Conservation (phyloP, 2,329 filamentous ascomycete species). For the Paecilomyces sp. region DNA sequence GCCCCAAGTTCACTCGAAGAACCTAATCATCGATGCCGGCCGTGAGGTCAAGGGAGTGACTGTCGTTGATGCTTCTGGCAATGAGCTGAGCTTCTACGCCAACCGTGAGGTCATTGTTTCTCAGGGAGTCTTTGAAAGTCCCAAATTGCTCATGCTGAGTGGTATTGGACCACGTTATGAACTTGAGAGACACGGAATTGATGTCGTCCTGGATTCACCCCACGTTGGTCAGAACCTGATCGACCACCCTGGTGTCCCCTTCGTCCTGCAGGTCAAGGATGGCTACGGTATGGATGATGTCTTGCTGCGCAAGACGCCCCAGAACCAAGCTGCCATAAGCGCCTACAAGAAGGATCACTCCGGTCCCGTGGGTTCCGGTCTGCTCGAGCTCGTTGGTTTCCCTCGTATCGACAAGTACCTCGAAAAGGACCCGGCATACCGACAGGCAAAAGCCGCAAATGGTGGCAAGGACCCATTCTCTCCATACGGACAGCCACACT, state of each 20-base stretch:
- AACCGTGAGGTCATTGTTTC: conserved; percentile 43
- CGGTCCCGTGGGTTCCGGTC: conserved; percentile 34
- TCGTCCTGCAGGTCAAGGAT: conserved; percentile 38
- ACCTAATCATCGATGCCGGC: conserved; percentile 44
- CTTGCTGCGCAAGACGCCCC: conserved; percentile 29
- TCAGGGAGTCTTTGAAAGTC: conserved; percentile 46
- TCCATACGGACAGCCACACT: conserved; percentile 52
- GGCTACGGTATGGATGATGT: conserved; percentile 33
- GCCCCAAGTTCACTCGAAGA: conserved; percentile 41
- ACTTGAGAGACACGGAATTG: conserved; percentile 25
- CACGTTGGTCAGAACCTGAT: conserved; percentile 25
- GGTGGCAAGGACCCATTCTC: conserved; percentile 46
- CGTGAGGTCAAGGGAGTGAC: conserved; percentile 43
- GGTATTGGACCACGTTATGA: conserved; percentile 39
- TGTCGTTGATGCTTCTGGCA: conserved; percentile 32
- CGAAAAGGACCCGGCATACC: conserved; percentile 43
- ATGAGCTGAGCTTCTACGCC: conserved; percentile 42
- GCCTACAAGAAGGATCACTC: conserved; percentile 33
- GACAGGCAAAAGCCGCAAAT: conserved; percentile 33
- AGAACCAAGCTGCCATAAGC: conserved; percentile 24
- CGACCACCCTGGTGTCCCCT: conserved; percentile 36
- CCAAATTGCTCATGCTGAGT: conserved; percentile 45
- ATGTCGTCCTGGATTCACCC: conserved; percentile 21
- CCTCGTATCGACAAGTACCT: conserved; percentile 51
- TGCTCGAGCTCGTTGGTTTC: conserved; percentile 50